Base-by-base conservation (phyloP, 2,329 filamentous ascomycete genomes). In the Lecanosticta acicola region DNA sequence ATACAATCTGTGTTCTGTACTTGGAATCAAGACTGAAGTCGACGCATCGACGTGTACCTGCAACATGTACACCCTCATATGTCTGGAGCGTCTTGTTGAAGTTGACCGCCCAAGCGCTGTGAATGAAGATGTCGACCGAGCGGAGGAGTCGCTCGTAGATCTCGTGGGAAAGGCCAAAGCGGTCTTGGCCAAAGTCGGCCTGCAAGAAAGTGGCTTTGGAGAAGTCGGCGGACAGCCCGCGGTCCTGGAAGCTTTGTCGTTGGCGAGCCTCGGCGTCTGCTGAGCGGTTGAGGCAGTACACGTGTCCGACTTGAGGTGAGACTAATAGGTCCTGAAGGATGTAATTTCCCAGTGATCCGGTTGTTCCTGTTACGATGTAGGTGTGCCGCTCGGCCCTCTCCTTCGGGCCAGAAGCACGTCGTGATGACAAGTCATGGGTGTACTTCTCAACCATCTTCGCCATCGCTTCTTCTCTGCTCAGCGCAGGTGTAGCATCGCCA, bases 101-200 rank as follows among this genome's bases (percentile, higher is more conserved):
- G 49, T 67, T 57, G n/a, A 68, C 65, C 3, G 63, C 57, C 66
- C 66, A 68, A 1, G 65, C 65, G 41, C 65, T 66, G 57, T 68
- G 66, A 32, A 67, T 59, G 46, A 66, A 53, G 32, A 57, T 40
- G 24, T 59, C 61, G n/a, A 60, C 55, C 1, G 33, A 43, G 18
- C 45, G 26, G 8, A 57, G 44, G 11, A 65, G 39, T 8, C 51
- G 40, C 4, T 46, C 32, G 46, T 63, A 63, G 2, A 52, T 45
- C 3, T 47, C n/a, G 3, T 42, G 32, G 11, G 45, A 26, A 7
- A 66, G 57, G 3, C 59, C 63, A 10, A 66, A 56, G 2, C 48
- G 44, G 2, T 54, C 46, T 39, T 58, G 32, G 10, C 49, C 48
- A 26, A 64, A 53, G 38, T 62, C 54, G 7, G 57, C 42, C 16